Conservation (phyloP, 495 filamentous ascomycete genomes). For the Penicillium pulvis region DNA sequence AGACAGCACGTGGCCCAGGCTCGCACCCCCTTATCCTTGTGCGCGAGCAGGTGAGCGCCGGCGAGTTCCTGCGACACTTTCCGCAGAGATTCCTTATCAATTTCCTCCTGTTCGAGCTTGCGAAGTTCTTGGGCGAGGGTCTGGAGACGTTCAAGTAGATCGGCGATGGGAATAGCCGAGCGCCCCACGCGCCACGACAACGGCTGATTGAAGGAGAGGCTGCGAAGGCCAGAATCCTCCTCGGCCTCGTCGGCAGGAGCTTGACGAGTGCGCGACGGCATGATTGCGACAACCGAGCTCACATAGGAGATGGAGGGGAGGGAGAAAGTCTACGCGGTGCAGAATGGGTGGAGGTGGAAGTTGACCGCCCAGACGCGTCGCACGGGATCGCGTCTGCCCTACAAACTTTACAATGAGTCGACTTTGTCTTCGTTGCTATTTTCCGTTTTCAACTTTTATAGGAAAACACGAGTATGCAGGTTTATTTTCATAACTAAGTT, state of each 20-base stretch:
- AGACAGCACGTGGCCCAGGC: constrained; percentile 87
- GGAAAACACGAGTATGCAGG: no score
- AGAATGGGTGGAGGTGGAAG: constrained; percentile 21
- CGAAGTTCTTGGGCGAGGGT: constrained; percentile 80
- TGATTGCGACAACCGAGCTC: constrained; percentile 35
- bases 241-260: constrained; percentile 41
- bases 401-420: constrained; percentile 6
- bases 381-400: constrained; percentile 30
- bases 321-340: constrained; percentile 22
- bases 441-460: not conserved
- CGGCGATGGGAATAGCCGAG: constrained; percentile 74
- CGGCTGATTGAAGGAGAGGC: constrained; percentile 73
- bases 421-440: not conserved
- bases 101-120: constrained; percentile 84
- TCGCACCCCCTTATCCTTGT: constrained; percentile 91
- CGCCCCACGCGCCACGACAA: constrained; percentile 92
- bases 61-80: constrained; percentile 89
- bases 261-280: constrained; percentile 54
- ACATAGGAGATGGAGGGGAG: constrained; percentile 26
- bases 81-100: constrained; percentile 75
- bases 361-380: constrained; percentile 37
- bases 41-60: constrained; percentile 74
- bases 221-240: constrained; percentile 41
- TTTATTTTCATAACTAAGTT: not conserved
- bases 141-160: constrained; percentile 79